These are phyloP conservation scores for Cryphonectria japonica DNA, from an alignment of 2,329 filamentous ascomycete species.

Conservation along the genomic window DNA sequence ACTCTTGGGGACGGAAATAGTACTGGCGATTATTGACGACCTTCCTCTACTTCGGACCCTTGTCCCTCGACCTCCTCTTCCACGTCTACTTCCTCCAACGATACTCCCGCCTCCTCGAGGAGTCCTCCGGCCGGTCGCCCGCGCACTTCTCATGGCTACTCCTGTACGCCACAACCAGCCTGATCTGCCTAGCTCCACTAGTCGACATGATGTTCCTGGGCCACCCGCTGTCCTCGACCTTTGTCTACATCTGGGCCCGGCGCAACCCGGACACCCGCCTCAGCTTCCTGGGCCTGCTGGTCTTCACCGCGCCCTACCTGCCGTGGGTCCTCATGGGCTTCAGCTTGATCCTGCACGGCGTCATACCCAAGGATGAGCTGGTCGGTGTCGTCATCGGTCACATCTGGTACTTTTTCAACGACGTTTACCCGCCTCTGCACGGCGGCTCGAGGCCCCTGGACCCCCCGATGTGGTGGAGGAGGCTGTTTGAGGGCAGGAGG, in stretches of 20 bases:
- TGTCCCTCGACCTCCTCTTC: conserved; percentile 92
- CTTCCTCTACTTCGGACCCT: conserved; percentile 95
- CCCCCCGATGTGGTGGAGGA: conserved; percentile 86
- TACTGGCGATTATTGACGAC: conserved; percentile 97
- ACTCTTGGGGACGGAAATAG: conserved; percentile 48
- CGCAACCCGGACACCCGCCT: conserved; percentile 90
- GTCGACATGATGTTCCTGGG: conserved; percentile 93
- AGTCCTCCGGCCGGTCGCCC: conserved; percentile 87
- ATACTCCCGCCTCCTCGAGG: conserved; percentile 92
- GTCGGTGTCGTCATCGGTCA: conserved; percentile 94
- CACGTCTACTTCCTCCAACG: conserved; percentile 98
- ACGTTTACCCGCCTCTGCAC: conserved; percentile 92
- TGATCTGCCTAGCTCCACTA: conserved; percentile 82
- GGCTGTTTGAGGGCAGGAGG: conserved; percentile 72
- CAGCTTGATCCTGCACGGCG: conserved; percentile 87
- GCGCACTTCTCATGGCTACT: conserved; percentile 96
- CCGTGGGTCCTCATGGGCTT: conserved; percentile 96
- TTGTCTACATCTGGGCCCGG: conserved; percentile 98
- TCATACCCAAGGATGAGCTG: conserved; percentile 91
- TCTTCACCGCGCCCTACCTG: conserved; percentile 92
- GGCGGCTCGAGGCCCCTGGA: conserved; percentile 84
- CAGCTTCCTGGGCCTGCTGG: conserved; percentile 84
- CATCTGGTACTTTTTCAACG: conserved; percentile 97
- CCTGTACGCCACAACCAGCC: conserved; percentile 77
- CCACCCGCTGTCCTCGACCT: conserved; percentile 86